A percentile compares a stretch with the other conserved stretches of the same genome.
phyloP scores from a whole-genome alignment of 768 basidiomycete species.

The Lactifluus subvellereus region DNA sequence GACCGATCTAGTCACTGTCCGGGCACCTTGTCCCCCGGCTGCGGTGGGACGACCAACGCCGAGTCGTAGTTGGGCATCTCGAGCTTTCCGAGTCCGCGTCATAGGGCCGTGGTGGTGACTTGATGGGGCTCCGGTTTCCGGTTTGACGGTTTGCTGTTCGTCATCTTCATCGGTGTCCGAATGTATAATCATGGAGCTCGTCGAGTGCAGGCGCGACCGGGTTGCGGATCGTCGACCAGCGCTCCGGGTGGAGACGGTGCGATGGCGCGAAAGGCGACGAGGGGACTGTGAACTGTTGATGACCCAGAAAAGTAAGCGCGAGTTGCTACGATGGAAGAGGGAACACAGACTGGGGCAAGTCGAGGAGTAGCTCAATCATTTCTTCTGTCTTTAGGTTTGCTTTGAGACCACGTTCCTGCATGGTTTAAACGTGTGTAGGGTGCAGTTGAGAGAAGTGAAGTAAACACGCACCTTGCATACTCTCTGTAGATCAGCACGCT shows the following conservation, averaged over 20 bases:
- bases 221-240: constrained; percentile 11
- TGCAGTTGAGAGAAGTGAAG: neutral
- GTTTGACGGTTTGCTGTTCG: constrained; percentile 22
- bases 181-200: constrained; percentile 22
- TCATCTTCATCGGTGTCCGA: constrained; percentile 25
- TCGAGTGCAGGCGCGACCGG: constrained; percentile 23
- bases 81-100: constrained; percentile 60
- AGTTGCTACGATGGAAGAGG: neutral
- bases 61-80: constrained; percentile 60
- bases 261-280: constrained; percentile 19
- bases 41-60: constrained; percentile 66
- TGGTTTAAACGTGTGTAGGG: constrained; percentile 9
- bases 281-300: constrained; percentile 19
- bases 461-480: constrained; percentile 47
- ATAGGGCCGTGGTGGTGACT: constrained; percentile 29
- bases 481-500: constrained; percentile 49
- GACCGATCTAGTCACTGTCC: constrained; percentile 55
- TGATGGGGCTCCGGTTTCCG: constrained; percentile 27
- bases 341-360: constrained; percentile 31
- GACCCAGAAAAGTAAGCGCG: constrained; percentile 21
- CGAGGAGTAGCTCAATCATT: constrained; percentile 66
- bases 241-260: constrained; percentile 7
- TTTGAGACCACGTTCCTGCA: constrained; percentile 71
- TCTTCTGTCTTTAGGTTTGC: constrained; percentile 80
- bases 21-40: constrained; percentile 62